Percentiles rank a stretch among this genome's conserved stretches.
phyloP scores from a whole-genome alignment of 768 basidiomycete genomes.

The Tricholoma bakamatsutake region DNA sequence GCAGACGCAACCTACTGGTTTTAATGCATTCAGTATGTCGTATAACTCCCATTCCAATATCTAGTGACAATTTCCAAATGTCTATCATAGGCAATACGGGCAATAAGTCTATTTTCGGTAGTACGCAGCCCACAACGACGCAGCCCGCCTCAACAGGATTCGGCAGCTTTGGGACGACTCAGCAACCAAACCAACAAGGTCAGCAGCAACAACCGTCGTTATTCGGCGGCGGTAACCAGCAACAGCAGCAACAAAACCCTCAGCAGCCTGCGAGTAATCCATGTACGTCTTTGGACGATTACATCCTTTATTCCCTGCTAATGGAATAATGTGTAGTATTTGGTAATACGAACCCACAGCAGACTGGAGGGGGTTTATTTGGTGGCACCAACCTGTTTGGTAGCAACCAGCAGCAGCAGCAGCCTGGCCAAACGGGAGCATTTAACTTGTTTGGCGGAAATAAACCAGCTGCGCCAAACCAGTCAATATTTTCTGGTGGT shows the following conservation, averaged over 20 bases:
- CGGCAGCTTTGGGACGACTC: slow-evolving; percentile 30
- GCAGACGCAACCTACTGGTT: slow-evolving; percentile 25
- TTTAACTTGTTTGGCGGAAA: slow-evolving; percentile 43
- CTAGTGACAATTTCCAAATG: not conserved
- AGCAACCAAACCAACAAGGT: slow-evolving; percentile 29
- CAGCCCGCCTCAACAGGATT: slow-evolving; percentile 37
- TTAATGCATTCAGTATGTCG: slow-evolving; percentile 34
- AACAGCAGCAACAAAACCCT: slow-evolving; percentile 18
- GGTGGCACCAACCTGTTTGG: slow-evolving; percentile 29
- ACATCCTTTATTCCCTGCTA: not conserved
- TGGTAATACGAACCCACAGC: slow-evolving; percentile 20
- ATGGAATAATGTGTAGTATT: slow-evolving; percentile 25
- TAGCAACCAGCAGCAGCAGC: slow-evolving; percentile 32
- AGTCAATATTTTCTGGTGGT: slow-evolving; percentile 31
- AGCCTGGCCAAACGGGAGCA: slow-evolving; percentile 23
- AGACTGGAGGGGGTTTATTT: slow-evolving; percentile 28
- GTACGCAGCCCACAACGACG: slow-evolving; percentile 22
- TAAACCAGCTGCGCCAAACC: slow-evolving; percentile 28
- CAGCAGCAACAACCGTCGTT: slow-evolving; percentile 20
- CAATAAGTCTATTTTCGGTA: slow-evolving; percentile 38
- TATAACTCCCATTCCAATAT: not conserved
- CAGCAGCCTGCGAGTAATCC: slow-evolving; percentile 31
- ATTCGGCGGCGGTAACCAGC: slow-evolving; percentile 26
- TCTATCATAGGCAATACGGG: slow-evolving; percentile 13
- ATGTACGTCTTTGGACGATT: slow-evolving; percentile 20